These are phyloP conservation scores for Paragyromitra xinjiangensis DNA, from an alignment of 495 filamentous ascomycete species.

Conservation along the genomic window DNA sequence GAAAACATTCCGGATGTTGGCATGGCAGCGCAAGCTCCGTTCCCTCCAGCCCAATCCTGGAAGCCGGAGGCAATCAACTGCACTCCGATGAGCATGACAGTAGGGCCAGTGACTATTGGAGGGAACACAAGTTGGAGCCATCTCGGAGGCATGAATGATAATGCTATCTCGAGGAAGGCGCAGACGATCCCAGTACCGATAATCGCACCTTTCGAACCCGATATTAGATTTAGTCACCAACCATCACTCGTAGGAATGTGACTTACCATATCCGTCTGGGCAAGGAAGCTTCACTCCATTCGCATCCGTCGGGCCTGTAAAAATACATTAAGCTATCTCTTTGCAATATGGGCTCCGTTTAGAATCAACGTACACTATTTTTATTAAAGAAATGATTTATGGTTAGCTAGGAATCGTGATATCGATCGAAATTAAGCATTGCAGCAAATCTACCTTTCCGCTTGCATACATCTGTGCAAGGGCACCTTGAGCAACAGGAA, in stretches of 20 bases:
- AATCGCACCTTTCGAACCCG: slow-evolving; percentile 36
- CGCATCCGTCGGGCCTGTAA: slow-evolving; percentile 69
- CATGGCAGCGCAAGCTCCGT: slow-evolving; percentile 67
- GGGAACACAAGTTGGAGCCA: slow-evolving; percentile 82
- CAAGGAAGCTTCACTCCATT: slow-evolving; percentile 77
- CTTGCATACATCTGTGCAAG: slow-evolving; percentile 87
- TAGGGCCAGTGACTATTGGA: slow-evolving; percentile 86
- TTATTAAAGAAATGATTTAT: slow-evolving; percentile 3
- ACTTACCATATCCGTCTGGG: slow-evolving; percentile 77
- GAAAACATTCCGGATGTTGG: slow-evolving; percentile 67
- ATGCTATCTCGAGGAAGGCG: slow-evolving; percentile 76
- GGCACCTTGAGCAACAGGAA: slow-evolving; percentile 81
- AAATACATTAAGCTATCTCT: slow-evolving; percentile 24
- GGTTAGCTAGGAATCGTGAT: slow-evolving; percentile 14
- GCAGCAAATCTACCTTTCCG: slow-evolving; percentile 61
- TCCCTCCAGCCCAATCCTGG: slow-evolving; percentile 84
- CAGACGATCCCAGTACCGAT: slow-evolving; percentile 74
- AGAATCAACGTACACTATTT: slow-evolving; percentile 42
- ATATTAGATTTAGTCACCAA: slow-evolving; percentile 14
- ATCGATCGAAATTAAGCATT: neutral
- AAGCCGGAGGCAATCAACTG: slow-evolving; percentile 79
- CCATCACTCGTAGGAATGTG: slow-evolving; percentile 22
- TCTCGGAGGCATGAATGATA: slow-evolving; percentile 76
- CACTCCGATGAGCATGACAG: slow-evolving; percentile 80
- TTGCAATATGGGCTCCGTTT: neutral